Conservation (phyloP, 495 filamentous ascomycete genomes). For the Penicillium coprophilum region DNA sequence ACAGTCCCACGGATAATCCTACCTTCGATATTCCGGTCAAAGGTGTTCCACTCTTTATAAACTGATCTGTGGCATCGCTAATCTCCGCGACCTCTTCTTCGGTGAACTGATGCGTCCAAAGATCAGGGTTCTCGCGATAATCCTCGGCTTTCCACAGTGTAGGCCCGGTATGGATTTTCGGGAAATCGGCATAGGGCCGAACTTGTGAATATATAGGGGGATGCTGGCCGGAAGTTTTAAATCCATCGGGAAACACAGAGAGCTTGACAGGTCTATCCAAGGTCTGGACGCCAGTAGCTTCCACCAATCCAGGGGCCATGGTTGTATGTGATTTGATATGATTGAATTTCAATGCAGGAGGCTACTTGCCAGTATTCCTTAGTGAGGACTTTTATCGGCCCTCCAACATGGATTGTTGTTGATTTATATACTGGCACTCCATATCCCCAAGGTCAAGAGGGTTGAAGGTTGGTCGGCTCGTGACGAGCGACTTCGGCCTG, state of each 20-base stretch:
- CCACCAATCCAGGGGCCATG: conserved; percentile 21
- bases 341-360: neutral
- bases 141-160: conserved; percentile 79
- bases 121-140: conserved; percentile 65
- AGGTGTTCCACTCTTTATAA: conserved; percentile 58
- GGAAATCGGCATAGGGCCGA: conserved; percentile 69
- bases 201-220: conserved; percentile 67
- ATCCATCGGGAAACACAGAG: conserved; percentile 53
- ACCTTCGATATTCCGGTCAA: conserved; percentile 75
- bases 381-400: neutral
- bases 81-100: conserved; percentile 68
- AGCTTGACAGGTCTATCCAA: conserved; percentile 16
- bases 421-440: conserved; percentile 14
- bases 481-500: conserved; percentile 8
- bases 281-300: conserved; percentile 7
- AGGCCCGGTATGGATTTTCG: conserved; percentile 67
- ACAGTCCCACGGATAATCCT: neutral
- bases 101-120: conserved; percentile 74
- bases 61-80: conserved; percentile 62
- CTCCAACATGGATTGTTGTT: too few species aligned
- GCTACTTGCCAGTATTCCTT: neutral
- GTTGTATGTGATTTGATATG: neutral
- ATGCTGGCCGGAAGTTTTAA: conserved; percentile 79
- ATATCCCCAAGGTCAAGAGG: neutral
- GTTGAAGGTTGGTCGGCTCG: conserved; percentile 16